These are phyloP conservation scores for Lodderomyces orthopsilosis DNA, from an alignment of 1,139 yeast genomes.

Conservation along the genomic window DNA sequence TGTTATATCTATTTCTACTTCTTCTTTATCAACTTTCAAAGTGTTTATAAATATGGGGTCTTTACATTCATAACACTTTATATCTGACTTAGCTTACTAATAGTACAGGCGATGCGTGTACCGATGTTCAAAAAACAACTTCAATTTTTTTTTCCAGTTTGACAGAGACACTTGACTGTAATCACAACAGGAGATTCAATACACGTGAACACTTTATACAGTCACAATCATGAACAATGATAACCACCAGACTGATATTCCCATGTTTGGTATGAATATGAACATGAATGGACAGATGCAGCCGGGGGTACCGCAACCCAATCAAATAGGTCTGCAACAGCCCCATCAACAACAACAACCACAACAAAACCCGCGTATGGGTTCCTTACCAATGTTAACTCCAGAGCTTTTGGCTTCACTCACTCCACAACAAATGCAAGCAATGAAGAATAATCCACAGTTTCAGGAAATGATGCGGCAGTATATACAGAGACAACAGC, in stretches of 20 bases:
- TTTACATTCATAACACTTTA: too few species aligned
- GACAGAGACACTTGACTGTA: not conserved
- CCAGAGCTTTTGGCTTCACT: slow-evolving; percentile 43
- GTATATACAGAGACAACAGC: slow-evolving; percentile 40
- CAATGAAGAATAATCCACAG: slow-evolving; percentile 48
- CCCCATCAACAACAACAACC: slow-evolving; percentile 3
- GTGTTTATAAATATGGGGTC: too few species aligned
- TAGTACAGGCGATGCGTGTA: not conserved
- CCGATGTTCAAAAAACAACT: not conserved
- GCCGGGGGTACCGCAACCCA: not conserved
- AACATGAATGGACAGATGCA: not conserved
- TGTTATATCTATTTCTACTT: too few species aligned
- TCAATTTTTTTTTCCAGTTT: not conserved
- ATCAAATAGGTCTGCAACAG: slow-evolving; percentile 1
- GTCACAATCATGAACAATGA: not conserved
- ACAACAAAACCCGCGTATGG: slow-evolving; percentile 3
- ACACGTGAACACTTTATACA: too few species aligned
- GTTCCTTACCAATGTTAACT: slow-evolving; percentile 14
- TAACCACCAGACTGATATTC: not conserved
- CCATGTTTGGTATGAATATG: slow-evolving; percentile 1
- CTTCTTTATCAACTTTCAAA: too few species aligned
- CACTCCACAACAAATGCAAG: slow-evolving; percentile 47
- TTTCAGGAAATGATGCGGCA: slow-evolving; percentile 40
- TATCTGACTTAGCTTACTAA: not conserved
- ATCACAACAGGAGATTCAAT: too few species aligned